A percentile compares a stretch with the other conserved stretches of the same genome.
phyloP scores from a whole-genome alignment of 1,284 basidiomycete genomes.

The Cutaneotrichosporon spelunceum region DNA sequence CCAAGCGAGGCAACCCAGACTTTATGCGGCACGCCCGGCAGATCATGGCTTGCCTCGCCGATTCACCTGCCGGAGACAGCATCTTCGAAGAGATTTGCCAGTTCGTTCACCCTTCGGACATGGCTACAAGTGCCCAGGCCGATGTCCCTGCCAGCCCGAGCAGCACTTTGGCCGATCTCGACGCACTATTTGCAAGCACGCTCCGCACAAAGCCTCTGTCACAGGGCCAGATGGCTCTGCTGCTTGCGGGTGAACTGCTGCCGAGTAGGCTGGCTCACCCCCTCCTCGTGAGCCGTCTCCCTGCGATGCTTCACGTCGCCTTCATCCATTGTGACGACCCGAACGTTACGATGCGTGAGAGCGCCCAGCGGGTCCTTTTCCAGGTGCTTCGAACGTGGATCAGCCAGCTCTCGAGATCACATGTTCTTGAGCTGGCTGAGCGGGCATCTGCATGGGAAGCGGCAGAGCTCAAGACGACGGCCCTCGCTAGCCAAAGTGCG shows the following conservation, averaged over 20 bases:
- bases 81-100: slow-evolving; percentile 80
- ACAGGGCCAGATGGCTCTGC: slow-evolving; percentile 79
- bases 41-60: slow-evolving; percentile 78
- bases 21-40: slow-evolving; percentile 78
- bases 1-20: slow-evolving; percentile 71
- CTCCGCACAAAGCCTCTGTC: slow-evolving; percentile 55
- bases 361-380: slow-evolving; percentile 71
- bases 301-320: slow-evolving; percentile 73
- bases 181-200: slow-evolving; percentile 40
- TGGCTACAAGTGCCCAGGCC: slow-evolving; percentile 65
- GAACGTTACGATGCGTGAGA: slow-evolving; percentile 64
- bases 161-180: slow-evolving; percentile 43
- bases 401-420: slow-evolving; percentile 46
- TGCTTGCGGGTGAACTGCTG: slow-evolving; percentile 79
- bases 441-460: slow-evolving; percentile 31
- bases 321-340: slow-evolving; percentile 81
- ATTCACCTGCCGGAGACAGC: slow-evolving; percentile 67
- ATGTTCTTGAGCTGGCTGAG: slow-evolving; percentile 25
- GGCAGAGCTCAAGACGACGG: slow-evolving; percentile 60
- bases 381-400: slow-evolving; percentile 75
- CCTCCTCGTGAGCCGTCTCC: slow-evolving; percentile 62
- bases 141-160: slow-evolving; percentile 70
- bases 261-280: slow-evolving; percentile 72
- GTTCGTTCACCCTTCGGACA: slow-evolving; percentile 77
- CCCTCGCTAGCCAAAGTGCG: slow-evolving; percentile 46